Evolutionary conservation across 2,329 filamentous ascomycete species (phyloP), one percentile per base, ranked within the genome.

Genomic region (Ceratocystis papillata): DNA sequence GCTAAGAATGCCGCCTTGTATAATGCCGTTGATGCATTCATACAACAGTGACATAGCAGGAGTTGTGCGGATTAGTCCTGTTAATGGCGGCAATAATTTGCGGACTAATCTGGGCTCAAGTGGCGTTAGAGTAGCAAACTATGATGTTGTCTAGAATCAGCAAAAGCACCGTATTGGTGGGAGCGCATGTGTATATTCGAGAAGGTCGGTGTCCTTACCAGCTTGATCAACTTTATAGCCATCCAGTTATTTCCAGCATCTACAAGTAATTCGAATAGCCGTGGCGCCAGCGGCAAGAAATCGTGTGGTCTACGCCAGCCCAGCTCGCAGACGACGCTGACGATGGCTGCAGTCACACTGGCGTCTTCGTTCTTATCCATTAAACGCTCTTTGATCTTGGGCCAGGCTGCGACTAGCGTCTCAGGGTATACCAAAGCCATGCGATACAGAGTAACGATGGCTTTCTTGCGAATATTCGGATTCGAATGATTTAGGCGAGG

Each of bases 221-320:
- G 82, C 77, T 99, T 99, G 75, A 99, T 97, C 69, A 99, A 84
- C 75, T 99, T 99, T 74, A 99, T 99, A 67, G 92, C 92, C 93
- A 99, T 97, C 94, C 94, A 99, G 76, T 99, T 99, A 76, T 99
- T 97, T 46, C 88, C 88, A 66, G 91, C 87, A 68, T 95, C 88
- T 12, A 96, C 92, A 30, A 99, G 79, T 20, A 99, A 81, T 73
- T 96, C 92, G 72, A 97, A 99, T 30, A 99, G 77, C 67, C 94
- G 83, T 7, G 94, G 94, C 0, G 94, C 94, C 37, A 99, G 80
- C 15, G 94, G 90, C 37, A 99, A 79, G 71, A 97, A 97, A 75
- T 99, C 94, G 70, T 93, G 87, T 3, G 94, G 94, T 70, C 94
- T 83, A 71, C 94, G 84, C 90, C 93, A 96, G 5, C 93, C 93